Conservation (phyloP, 73 alveolate genomes). For the Paramecium biaurelia region DNA sequence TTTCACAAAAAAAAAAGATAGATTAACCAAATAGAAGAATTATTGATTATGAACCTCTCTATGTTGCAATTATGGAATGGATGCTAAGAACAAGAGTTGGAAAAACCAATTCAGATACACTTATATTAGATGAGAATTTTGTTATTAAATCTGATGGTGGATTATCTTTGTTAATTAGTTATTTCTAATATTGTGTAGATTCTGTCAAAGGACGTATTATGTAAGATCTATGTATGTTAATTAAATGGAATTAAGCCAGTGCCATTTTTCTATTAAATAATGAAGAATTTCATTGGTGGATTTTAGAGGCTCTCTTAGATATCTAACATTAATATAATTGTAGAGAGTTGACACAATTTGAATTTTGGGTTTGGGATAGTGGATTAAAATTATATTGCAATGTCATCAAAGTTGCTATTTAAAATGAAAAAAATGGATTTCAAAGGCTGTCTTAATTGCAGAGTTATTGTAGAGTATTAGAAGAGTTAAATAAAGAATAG, state of each 20-base stretch:
- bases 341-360: conserved; percentile 1
- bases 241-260: conserved; percentile 30
- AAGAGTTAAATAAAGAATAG: not conserved
- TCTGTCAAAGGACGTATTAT: conserved; percentile 36
- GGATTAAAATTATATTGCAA: conserved; percentile 40
- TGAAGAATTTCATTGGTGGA: conserved; percentile 59
- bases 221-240: conserved; percentile 43
- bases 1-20: not conserved
- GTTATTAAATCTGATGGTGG: conserved; percentile 52
- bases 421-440: not conserved
- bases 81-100: conserved; percentile 53
- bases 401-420: not conserved
- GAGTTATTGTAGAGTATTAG: not conserved
- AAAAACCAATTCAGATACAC: conserved; percentile 26
- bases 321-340: conserved; percentile 6
- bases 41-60: conserved; percentile 63
- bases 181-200: conserved; percentile 35
- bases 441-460: not conserved
- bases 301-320: not conserved
- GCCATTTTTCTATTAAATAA: conserved; percentile 1
- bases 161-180: not conserved
- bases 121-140: conserved; percentile 34
- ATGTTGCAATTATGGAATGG: conserved; percentile 68
- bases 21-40: not conserved
- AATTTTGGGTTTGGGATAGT: conserved; percentile 52